Evolutionary conservation across 2,329 filamentous ascomycete genomes (phyloP).

Genomic region (Fusarium pseudocircinatum): DNA sequence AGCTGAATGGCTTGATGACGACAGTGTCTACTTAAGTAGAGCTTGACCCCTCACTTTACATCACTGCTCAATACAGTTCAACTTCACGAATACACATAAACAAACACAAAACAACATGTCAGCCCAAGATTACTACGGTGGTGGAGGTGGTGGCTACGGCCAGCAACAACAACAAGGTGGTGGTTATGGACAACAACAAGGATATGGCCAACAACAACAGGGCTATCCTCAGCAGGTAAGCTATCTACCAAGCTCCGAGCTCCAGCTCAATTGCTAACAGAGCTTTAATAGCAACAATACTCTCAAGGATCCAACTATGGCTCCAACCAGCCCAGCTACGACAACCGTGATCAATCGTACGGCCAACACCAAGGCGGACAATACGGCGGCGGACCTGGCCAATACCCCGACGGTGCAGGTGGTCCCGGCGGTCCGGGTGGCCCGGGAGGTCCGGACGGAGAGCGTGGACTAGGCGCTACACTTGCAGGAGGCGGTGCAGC

Average conservation of each 20-base stretch:
- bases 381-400: conserved; percentile 21
- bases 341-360: conserved; percentile 20
- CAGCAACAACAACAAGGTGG: conserved; percentile 19
- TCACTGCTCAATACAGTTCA: background rate
- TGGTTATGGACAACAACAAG: conserved; percentile 16
- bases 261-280: background rate
- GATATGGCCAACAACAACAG: conserved; percentile 26
- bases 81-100: background rate
- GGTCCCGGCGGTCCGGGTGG: conserved; percentile 21
- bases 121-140: conserved; percentile 39
- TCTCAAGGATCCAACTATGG: conserved; percentile 29
- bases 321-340: conserved; percentile 29
- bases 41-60: conserved; percentile 6
- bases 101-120: conserved; percentile 27
- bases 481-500: conserved; percentile 59
- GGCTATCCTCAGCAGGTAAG: conserved; percentile 33
- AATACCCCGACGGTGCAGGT: conserved; percentile 14
- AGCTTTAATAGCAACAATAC: conserved; percentile 21
- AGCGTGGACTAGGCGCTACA: conserved; percentile 62
- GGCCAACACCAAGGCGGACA: conserved; percentile 35
- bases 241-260: no score
- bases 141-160: conserved; percentile 12
- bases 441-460: conserved; percentile 44
- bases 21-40: conserved; percentile 23
- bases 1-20: conserved; percentile 22